Conservation (phyloP, 2,329 filamentous ascomycete species). For the Pyrenochaeta sp. region DNA sequence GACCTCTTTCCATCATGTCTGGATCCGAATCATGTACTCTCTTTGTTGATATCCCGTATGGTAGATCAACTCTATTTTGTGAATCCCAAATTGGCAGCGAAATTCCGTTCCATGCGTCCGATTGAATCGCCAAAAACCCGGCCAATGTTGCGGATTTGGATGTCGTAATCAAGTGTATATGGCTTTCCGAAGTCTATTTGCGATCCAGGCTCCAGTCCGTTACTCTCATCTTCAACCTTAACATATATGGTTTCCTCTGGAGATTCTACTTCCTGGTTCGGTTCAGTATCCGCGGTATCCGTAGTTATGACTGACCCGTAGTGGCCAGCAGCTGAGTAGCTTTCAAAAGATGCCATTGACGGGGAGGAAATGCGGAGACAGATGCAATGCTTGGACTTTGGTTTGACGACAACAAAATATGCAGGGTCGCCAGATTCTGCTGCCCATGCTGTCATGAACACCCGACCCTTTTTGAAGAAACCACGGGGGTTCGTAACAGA, state of each 20-base stretch:
- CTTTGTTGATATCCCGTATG: no score
- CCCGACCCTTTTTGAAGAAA: constrained; percentile 19
- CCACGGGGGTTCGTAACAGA: constrained; percentile 5
- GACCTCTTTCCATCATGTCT: no score
- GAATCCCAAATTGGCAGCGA: no score
- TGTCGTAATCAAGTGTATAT: constrained; percentile 37
- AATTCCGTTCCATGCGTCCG: constrained; percentile 7
- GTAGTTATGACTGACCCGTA: constrained; percentile 8
- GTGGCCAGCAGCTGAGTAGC: constrained; percentile 1
- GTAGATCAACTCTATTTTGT: no score
- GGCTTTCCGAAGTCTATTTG: constrained; percentile 30
- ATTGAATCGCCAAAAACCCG: constrained; percentile 13
- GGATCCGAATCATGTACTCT: no score
- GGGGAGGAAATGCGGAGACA: constrained; percentile 9
- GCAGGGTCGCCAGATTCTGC: neutral
- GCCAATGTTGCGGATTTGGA: constrained; percentile 35
- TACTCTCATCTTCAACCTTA: constrained; percentile 10
- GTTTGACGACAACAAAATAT: constrained; percentile 10
- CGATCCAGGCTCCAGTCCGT: constrained; percentile 22
- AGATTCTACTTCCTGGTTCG: neutral
- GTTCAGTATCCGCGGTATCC: neutral
- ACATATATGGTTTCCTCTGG: constrained; percentile 8
- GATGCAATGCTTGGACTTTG: constrained; percentile 2
- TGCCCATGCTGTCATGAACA: constrained; percentile 13
- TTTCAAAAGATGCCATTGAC: constrained; percentile 4